Percentiles rank a stretch among this genome's conserved stretches.
Evolutionary conservation across 2,329 filamentous ascomycete genomes (phyloP).

Genomic region (Xylariaceae sp.): DNA sequence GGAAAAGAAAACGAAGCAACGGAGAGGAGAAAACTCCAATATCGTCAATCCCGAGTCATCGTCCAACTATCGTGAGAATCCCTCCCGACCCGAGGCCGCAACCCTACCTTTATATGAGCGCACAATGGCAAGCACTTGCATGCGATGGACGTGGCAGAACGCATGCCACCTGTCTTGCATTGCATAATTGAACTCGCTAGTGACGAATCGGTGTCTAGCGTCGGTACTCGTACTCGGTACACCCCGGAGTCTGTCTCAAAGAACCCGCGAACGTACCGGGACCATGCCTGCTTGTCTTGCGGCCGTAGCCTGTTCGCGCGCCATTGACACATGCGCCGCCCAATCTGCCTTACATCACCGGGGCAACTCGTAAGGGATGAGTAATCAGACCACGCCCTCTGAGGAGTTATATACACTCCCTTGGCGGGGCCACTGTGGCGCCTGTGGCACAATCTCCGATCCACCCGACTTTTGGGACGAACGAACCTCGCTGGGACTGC

Average conservation of each 20-base stretch:
- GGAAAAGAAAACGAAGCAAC: neutral
- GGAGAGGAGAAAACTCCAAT: neutral
- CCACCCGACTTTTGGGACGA: no score
- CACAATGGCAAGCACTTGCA: neutral
- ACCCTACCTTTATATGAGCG: neutral
- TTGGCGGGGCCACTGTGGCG: no score
- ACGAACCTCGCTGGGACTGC: no score
- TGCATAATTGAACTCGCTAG: conserved; percentile 31
- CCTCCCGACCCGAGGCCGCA: neutral
- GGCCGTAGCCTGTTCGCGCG: no score
- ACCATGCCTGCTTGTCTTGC: no score
- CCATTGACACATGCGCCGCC: no score
- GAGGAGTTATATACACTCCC: no score
- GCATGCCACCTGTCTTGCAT: conserved; percentile 35
- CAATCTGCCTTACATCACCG: no score
- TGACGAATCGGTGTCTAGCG: neutral
- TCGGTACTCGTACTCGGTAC: neutral
- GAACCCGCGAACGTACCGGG: no score
- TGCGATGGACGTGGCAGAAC: conserved; percentile 30
- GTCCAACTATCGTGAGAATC: neutral
- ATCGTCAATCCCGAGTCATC: neutral
- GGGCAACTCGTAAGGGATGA: no score
- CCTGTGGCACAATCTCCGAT: no score
- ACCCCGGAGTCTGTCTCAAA: neutral
- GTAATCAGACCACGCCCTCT: no score